Evolutionary conservation across 768 basidiomycete genomes (phyloP).

Genomic region (Suillus plorans): DNA sequence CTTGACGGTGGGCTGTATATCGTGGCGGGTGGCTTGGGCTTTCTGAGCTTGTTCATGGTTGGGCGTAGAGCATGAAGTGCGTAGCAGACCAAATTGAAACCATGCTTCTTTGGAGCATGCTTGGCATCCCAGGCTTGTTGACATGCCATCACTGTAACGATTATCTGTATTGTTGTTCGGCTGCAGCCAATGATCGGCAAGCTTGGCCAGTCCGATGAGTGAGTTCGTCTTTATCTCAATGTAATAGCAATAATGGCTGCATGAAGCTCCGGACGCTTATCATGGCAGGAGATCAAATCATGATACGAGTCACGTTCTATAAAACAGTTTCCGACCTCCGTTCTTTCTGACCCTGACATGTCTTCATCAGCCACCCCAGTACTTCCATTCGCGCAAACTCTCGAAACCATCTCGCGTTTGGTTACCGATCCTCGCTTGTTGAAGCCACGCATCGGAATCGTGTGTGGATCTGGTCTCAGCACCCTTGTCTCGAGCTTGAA

Average conservation of each 20-base stretch:
- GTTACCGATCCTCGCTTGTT: constrained; percentile 35
- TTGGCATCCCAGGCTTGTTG: not conserved
- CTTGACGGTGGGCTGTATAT: not conserved
- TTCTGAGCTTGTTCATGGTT: constrained; percentile 26
- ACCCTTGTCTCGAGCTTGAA: constrained; percentile 65
- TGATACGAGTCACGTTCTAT: not conserved
- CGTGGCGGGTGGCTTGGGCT: constrained; percentile 15
- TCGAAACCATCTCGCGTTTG: constrained; percentile 9
- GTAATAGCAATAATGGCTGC: not conserved
- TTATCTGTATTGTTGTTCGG: too few relatives aligned
- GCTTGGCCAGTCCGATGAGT: not conserved
- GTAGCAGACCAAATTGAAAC: not conserved
- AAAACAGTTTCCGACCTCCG: not conserved
- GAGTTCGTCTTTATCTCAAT: not conserved
- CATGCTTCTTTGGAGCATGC: not conserved
- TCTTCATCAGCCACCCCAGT: not conserved
- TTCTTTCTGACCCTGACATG: not conserved
- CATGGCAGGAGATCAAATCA: not conserved
- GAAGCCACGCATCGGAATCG: constrained; percentile 73
- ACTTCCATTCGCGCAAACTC: constrained; percentile 4
- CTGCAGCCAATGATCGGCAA: too few relatives aligned
- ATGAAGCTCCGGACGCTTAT: not conserved
- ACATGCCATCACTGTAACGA: too few relatives aligned
- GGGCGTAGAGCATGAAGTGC: not conserved
- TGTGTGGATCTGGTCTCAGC: constrained; percentile 84